Conservation (phyloP, 805 yeast species). For the Myxozyma melibiosi region DNA sequence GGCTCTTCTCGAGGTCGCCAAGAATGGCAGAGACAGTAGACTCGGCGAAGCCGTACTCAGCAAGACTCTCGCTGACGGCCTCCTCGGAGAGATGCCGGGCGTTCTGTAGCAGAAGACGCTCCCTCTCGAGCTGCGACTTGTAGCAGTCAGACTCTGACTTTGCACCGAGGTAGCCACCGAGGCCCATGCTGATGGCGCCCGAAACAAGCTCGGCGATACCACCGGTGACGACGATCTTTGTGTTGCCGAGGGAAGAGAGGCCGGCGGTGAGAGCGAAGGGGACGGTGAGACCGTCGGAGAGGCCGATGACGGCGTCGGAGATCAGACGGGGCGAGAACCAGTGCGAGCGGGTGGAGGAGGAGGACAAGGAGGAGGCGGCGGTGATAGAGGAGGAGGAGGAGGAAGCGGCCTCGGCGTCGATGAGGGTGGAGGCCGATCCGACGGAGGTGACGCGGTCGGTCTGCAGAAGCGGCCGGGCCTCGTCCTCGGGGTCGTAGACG, state of each 20-base stretch:
- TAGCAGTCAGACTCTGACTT: slow-evolving; percentile 63
- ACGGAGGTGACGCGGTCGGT: slow-evolving; percentile 9
- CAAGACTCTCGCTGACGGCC: slow-evolving; percentile 77
- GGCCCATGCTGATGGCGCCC: slow-evolving; percentile 97
- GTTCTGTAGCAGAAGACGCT: slow-evolving; percentile 47
- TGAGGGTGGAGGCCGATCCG: not conserved
- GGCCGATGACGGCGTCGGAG: slow-evolving; percentile 90
- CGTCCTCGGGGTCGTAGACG: slow-evolving; percentile 17
- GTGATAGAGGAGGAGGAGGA: slow-evolving; percentile 19
- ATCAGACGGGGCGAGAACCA: slow-evolving; percentile 72
- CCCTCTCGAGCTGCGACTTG: slow-evolving; percentile 33
- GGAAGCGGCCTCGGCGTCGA: slow-evolving; percentile 3
- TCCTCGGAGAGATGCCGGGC: slow-evolving; percentile 55
- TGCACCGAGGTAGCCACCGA: slow-evolving; percentile 96
- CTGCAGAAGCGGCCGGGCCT: slow-evolving; percentile 23
- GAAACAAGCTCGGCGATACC: slow-evolving; percentile 97
- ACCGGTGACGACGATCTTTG: slow-evolving; percentile 92
- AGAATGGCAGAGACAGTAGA: slow-evolving; percentile 73
- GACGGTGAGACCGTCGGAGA: slow-evolving; percentile 93
- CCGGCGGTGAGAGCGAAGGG: slow-evolving; percentile 99
- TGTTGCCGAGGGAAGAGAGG: slow-evolving; percentile 82
- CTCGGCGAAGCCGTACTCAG: slow-evolving; percentile 68
- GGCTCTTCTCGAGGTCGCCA: slow-evolving; percentile 74
- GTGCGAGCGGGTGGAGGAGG: slow-evolving; percentile 4
- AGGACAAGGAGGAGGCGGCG: slow-evolving; percentile 3